Conservation (phyloP, 2,329 filamentous ascomycete genomes). For the Xylariaceae sp. region DNA sequence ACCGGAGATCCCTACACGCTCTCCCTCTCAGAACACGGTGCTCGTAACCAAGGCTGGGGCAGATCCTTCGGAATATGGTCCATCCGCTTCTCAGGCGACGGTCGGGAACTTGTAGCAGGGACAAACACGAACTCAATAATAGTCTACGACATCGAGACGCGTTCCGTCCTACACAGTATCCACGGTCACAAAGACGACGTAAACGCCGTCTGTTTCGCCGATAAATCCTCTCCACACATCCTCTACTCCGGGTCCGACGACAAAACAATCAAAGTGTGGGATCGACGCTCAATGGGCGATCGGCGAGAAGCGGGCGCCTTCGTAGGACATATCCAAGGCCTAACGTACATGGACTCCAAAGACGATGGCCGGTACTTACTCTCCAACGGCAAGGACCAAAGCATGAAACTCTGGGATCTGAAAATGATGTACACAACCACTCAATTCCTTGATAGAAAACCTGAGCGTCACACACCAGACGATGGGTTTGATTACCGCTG, state of each 20-base stretch:
- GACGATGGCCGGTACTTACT: constrained; percentile 78
- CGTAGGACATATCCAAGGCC: constrained; percentile 63
- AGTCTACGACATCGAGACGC: constrained; percentile 87
- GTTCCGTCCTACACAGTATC: constrained; percentile 70
- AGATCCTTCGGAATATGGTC: constrained; percentile 73
- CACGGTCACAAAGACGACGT: constrained; percentile 83
- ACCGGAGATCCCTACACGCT: constrained; percentile 74
- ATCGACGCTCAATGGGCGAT: constrained; percentile 87
- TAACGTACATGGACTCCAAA: constrained; percentile 69
- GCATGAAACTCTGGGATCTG: constrained; percentile 95
- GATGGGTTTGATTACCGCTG: constrained; percentile 74
- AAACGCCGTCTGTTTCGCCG: constrained; percentile 94
- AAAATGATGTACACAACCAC: constrained; percentile 81
- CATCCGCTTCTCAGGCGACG: constrained; percentile 87
- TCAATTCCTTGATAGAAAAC: constrained; percentile 55
- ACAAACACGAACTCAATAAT: constrained; percentile 77
- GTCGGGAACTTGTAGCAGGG: constrained; percentile 84
- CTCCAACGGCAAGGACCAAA: constrained; percentile 93
- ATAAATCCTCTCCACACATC: constrained; percentile 84
- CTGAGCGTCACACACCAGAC: constrained; percentile 49
- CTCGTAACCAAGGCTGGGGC: constrained; percentile 26
- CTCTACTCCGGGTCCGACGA: constrained; percentile 96
- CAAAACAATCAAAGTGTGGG: constrained; percentile 92
- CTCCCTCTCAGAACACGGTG: constrained; percentile 61
- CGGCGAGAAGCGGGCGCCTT: constrained; percentile 67